These are phyloP conservation scores for Cordyceps cateniannulata DNA, from an alignment of 2,329 filamentous ascomycete genomes.

Conservation along the genomic window DNA sequence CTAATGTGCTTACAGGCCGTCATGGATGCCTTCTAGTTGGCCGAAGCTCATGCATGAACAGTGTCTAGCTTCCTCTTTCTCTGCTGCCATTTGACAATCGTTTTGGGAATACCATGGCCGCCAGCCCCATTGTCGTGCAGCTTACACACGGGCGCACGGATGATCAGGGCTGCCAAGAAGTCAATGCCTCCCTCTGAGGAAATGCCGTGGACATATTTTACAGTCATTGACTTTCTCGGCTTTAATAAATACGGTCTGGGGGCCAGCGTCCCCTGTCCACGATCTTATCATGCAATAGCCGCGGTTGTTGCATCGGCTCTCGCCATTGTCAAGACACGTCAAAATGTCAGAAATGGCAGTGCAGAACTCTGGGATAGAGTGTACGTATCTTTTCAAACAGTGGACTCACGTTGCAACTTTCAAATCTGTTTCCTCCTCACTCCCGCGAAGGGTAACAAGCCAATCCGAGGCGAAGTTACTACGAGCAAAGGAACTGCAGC, in stretches of 20 bases:
- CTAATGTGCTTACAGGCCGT: background rate
- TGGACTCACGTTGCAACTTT: too few species aligned
- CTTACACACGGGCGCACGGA: background rate
- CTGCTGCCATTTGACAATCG: background rate
- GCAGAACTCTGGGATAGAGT: too few species aligned
- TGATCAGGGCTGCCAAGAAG: background rate
- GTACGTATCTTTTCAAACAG: too few species aligned
- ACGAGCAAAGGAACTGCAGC: too few species aligned
- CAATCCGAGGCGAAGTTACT: too few species aligned
- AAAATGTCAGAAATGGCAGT: background rate
- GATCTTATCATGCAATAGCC: background rate
- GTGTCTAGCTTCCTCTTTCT: background rate
- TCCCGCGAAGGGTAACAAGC: too few species aligned
- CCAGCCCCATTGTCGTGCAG: background rate
- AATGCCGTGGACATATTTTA: background rate
- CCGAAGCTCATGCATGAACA: background rate
- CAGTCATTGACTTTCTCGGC: background rate
- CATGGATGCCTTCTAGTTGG: background rate
- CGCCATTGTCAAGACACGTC: background rate
- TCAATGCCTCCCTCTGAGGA: background rate
- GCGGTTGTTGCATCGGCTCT: background rate
- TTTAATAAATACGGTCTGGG: background rate
- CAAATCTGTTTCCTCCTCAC: too few species aligned
- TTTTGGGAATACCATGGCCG: background rate
- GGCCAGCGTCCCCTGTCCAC: background rate